Percentiles rank a stretch among this genome's conserved stretches.
These are phyloP conservation scores for Camellia sinensis DNA, from an alignment of 148 eudicot species.

Conservation along the genomic window DNA sequence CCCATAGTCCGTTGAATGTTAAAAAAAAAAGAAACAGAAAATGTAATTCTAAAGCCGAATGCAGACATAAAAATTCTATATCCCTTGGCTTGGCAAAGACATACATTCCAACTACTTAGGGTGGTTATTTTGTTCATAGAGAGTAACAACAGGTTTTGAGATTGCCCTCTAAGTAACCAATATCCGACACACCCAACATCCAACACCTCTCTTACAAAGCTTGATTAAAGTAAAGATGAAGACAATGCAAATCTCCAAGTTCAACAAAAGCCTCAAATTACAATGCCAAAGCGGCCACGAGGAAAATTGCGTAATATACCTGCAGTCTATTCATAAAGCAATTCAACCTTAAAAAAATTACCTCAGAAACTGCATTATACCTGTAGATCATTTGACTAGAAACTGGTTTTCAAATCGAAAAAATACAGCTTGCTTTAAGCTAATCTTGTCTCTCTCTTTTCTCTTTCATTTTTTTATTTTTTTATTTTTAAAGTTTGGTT, in stretches of 20 bases:
- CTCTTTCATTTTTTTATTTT: no score
- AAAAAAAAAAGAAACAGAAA: no score
- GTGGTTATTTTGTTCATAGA: not conserved
- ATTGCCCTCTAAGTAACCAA: no score
- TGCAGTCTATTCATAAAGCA: not conserved
- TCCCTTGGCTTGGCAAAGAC: not conserved
- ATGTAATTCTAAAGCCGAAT: no score
- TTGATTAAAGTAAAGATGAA: no score
- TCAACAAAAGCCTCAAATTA: not conserved
- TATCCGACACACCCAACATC: no score
- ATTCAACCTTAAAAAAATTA: not conserved
- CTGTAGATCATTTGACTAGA: not conserved
- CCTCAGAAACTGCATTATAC: not conserved
- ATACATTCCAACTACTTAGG: conserved; percentile 4
- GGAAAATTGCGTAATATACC: not conserved
- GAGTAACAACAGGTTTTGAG: no score
- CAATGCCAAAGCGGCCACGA: not conserved
- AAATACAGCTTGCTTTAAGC: not conserved
- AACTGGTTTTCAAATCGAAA: not conserved
- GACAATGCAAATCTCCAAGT: not conserved
- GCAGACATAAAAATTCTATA: not conserved
- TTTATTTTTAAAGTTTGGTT: not conserved
- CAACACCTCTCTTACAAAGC: no score
- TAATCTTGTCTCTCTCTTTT: not conserved
- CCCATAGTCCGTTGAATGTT: no score